These are phyloP conservation scores for Capronia epimyces DNA, from an alignment of 2,329 filamentous ascomycete genomes.

Conservation along the genomic window DNA sequence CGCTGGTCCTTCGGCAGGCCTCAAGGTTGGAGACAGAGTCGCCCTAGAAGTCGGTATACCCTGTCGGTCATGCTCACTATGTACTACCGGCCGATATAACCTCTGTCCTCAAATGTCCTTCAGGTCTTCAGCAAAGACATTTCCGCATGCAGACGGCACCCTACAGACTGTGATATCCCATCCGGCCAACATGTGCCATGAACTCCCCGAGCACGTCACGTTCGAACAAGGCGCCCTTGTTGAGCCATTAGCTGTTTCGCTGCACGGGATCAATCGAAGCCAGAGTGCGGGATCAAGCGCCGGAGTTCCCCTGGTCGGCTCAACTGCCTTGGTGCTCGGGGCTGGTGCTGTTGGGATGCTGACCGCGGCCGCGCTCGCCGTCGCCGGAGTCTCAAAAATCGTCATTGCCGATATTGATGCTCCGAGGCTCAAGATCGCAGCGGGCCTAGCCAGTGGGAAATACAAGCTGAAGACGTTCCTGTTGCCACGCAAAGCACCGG, in stretches of 20 bases:
- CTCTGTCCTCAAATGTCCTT: slow-evolving; percentile 57
- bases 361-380: slow-evolving; percentile 53
- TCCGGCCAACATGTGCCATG: slow-evolving; percentile 56
- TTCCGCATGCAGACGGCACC: slow-evolving; percentile 60
- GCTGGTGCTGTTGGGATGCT: slow-evolving; percentile 58
- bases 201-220: slow-evolving; percentile 49
- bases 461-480: slow-evolving; percentile 36
- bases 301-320: slow-evolving; percentile 34
- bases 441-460: slow-evolving; percentile 33
- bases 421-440: slow-evolving; percentile 52
- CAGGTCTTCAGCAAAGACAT: slow-evolving; percentile 54
- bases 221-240: slow-evolving; percentile 55
- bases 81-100: slow-evolving; percentile 55
- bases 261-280: slow-evolving; percentile 55
- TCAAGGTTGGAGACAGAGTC: slow-evolving; percentile 68
- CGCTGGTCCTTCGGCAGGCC: slow-evolving; percentile 2
- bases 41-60: slow-evolving; percentile 89
- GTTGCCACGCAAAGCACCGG: slow-evolving; percentile 32
- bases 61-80: slow-evolving; percentile 60
- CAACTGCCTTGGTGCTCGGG: slow-evolving; percentile 54
- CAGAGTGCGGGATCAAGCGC: slow-evolving; percentile 37
- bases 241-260: slow-evolving; percentile 56
- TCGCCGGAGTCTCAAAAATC: slow-evolving; percentile 50
- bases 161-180: slow-evolving; percentile 59
- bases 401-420: slow-evolving; percentile 58